A percentile compares a stretch with the other conserved stretches of the same genome.
Conservation (phyloP, 164 flowering plant species). For the Chimonanthus salicifolius region DNA sequence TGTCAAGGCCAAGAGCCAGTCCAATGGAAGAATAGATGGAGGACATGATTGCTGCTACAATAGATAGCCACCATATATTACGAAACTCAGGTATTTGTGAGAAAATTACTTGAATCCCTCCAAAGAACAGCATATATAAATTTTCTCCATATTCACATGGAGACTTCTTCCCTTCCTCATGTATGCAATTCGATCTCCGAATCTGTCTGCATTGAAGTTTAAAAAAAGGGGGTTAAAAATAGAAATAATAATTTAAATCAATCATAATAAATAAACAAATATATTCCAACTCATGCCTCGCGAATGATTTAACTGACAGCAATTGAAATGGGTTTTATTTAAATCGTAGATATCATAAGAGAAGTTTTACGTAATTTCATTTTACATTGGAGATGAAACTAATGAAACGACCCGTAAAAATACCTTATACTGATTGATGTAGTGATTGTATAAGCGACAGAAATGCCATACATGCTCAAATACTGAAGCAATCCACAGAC, state of each 20-base stretch:
- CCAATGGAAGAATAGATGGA: conserved; percentile 49
- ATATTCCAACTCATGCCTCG: no score
- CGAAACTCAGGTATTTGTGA: conserved; percentile 76
- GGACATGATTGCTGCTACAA: conserved; percentile 8
- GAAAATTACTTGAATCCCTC: conserved; percentile 43
- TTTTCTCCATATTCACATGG: conserved; percentile 36
- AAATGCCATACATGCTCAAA: conserved; percentile 32
- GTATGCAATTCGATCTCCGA: conserved; percentile 59
- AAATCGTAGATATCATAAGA: no score
- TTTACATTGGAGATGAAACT: no score
- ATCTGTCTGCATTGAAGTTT: conserved; percentile 49
- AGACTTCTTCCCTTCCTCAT: conserved; percentile 51
- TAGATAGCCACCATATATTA: conserved; percentile 20
- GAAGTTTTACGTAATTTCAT: no score
- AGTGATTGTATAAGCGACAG: conserved; percentile 30
- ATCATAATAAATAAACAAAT: no score
- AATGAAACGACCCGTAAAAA: no score
- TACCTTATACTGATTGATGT: conserved; percentile 35
- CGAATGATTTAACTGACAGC: not conserved
- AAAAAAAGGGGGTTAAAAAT: not conserved
- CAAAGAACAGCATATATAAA: conserved; percentile 60
- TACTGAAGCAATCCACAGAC: conserved; percentile 44
- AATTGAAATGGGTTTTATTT: no score
- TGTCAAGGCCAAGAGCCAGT: conserved; percentile 42
- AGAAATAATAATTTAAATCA: not conserved